A percentile compares a stretch with the other conserved stretches of the same genome.
Evolutionary conservation across 768 basidiomycete genomes (phyloP).

Genomic region (Neoboletus subvelutipes): DNA sequence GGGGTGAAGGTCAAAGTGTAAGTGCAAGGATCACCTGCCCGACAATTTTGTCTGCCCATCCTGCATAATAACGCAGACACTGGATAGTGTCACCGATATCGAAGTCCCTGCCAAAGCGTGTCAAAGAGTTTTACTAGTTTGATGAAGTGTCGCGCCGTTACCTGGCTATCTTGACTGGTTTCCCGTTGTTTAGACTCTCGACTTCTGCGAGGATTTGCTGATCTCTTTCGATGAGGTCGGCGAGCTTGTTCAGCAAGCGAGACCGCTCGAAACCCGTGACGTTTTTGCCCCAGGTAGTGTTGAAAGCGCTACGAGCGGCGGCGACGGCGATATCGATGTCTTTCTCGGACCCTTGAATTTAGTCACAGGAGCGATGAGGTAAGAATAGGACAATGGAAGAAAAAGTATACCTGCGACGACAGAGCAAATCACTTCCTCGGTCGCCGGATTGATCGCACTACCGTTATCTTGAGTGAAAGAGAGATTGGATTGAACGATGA

Average conservation of each 20-base stretch:
- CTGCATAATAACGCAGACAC: constrained; percentile 89
- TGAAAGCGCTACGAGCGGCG: constrained; percentile 80
- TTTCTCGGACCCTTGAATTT: constrained; percentile 52
- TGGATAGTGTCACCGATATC: constrained; percentile 78
- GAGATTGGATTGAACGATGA: constrained; percentile 6
- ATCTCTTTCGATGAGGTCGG: constrained; percentile 87
- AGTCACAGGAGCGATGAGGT: constrained; percentile 2
- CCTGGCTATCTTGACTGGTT: constrained; percentile 69
- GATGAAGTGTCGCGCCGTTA: constrained; percentile 38
- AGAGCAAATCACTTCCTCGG: constrained; percentile 69
- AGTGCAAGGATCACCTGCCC: constrained; percentile 61
- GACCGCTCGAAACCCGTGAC: constrained; percentile 82
- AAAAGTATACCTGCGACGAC: constrained; percentile 57
- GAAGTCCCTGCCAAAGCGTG: constrained; percentile 52
- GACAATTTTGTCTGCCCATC: constrained; percentile 92
- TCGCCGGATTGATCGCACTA: constrained; percentile 80
- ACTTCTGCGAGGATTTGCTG: constrained; percentile 79
- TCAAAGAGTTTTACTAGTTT: constrained; percentile 2
- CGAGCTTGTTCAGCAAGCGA: constrained; percentile 78
- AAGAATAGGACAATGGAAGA: neutral
- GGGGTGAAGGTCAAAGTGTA: neutral
- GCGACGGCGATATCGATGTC: constrained; percentile 85
- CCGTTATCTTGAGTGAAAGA: constrained; percentile 14
- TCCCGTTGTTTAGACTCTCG: constrained; percentile 88
- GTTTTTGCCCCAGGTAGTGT: constrained; percentile 87